Evolutionary conservation across 2,329 filamentous ascomycete species (phyloP).

Genomic region (Mollisia scopiformis): DNA sequence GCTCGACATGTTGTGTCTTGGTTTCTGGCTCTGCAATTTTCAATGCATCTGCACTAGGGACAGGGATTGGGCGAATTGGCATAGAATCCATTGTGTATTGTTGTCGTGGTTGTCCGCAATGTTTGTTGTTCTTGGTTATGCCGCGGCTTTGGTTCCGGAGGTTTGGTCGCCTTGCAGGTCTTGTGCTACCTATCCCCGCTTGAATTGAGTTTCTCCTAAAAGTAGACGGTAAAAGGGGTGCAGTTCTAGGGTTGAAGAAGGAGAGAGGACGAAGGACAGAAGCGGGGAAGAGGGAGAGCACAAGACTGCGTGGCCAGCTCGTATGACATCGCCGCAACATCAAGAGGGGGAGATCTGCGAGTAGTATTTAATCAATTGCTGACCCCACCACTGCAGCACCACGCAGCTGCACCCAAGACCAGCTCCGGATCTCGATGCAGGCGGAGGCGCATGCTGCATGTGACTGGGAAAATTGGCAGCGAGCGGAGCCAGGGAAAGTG

Average conservation of each 20-base stretch:
- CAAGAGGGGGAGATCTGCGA: constrained; percentile 10
- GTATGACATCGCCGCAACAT: constrained; percentile 15
- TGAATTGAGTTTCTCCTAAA: background rate
- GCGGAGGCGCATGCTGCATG: background rate
- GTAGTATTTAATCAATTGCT: background rate
- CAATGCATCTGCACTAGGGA: constrained; percentile 12
- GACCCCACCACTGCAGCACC: background rate
- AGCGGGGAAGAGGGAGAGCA: background rate
- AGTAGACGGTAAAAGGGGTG: background rate
- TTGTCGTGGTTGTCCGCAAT: background rate
- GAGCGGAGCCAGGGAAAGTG: background rate
- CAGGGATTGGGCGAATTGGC: constrained; percentile 16
- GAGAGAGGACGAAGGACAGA: background rate
- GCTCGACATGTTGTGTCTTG: constrained; percentile 29
- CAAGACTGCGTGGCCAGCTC: background rate
- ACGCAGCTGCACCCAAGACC: background rate
- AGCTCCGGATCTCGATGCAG: constrained; percentile 1
- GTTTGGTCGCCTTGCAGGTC: background rate
- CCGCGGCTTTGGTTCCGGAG: background rate
- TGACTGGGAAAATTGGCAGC: background rate
- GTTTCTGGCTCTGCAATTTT: constrained; percentile 11
- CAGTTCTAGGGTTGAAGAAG: background rate
- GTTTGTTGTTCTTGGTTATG: background rate
- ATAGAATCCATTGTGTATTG: constrained; percentile 27
- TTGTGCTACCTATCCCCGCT: background rate